Evolutionary conservation across 768 basidiomycete genomes (phyloP).

Genomic region (Lactarius akahatsu): DNA sequence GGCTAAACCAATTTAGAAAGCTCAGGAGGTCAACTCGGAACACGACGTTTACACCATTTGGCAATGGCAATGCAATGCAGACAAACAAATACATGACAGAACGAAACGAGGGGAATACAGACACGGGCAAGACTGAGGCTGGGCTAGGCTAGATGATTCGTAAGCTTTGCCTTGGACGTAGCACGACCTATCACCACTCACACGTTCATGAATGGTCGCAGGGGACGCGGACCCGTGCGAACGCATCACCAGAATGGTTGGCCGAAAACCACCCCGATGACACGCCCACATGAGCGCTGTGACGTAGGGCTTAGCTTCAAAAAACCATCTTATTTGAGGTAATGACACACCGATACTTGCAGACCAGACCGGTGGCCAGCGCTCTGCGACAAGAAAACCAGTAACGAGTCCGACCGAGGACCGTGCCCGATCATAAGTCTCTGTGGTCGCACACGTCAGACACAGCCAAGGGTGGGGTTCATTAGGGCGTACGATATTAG

Average conservation of each 20-base stretch:
- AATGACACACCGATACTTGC: constrained; percentile 17
- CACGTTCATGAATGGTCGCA: not conserved
- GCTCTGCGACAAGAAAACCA: constrained; percentile 10
- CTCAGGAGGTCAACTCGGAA: not conserved
- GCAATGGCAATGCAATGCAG: not conserved
- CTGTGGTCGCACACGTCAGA: not conserved
- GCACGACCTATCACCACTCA: not conserved
- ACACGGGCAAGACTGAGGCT: not conserved
- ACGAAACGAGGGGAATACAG: not conserved
- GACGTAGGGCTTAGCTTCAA: not conserved
- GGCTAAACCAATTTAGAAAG: not conserved
- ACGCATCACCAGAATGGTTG: constrained; percentile 8
- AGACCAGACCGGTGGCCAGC: not conserved
- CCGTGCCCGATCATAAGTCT: constrained; percentile 4
- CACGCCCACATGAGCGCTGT: constrained; percentile 9
- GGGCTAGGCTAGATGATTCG: not conserved
- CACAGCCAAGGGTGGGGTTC: not conserved
- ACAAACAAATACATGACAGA: not conserved
- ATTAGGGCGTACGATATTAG: constrained; percentile 3
- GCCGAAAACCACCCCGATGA: constrained; percentile 13
- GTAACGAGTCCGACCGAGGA: constrained; percentile 12
- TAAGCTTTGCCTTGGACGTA: not conserved
- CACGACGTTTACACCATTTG: not conserved
- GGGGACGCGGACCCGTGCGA: constrained; percentile 1
- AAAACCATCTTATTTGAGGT: not conserved